A percentile compares a stretch with the other conserved stretches of the same genome.
Evolutionary conservation across 1,284 basidiomycete genomes (phyloP).

Genomic region (Cryptococcus sp.): DNA sequence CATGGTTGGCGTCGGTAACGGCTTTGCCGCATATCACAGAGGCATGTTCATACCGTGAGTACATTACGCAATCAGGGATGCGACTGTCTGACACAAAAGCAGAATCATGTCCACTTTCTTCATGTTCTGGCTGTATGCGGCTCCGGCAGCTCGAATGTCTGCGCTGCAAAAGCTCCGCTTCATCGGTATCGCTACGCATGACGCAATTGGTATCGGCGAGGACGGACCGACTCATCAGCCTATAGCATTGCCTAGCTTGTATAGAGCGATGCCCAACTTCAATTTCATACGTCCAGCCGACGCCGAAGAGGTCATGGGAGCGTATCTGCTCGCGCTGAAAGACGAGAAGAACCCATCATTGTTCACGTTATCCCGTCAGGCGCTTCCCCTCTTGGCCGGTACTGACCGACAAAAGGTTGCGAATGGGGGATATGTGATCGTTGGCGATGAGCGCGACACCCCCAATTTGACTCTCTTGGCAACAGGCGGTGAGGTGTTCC

Average conservation of each 20-base stretch:
- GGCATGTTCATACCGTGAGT: conserved; percentile 40
- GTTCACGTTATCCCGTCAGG: conserved; percentile 38
- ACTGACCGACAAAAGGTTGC: conserved; percentile 33
- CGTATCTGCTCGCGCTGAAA: conserved; percentile 36
- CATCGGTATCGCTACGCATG: conserved; percentile 48
- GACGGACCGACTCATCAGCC: conserved; percentile 50
- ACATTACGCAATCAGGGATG: background rate
- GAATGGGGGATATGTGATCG: conserved; percentile 39
- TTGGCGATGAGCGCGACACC: conserved; percentile 22
- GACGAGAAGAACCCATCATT: conserved; percentile 31
- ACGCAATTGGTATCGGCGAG: conserved; percentile 49
- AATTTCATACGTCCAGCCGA: conserved; percentile 48
- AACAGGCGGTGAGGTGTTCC: conserved; percentile 44
- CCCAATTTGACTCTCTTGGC: conserved; percentile 43
- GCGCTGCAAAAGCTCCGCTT: conserved; percentile 45
- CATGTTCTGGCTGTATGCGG: conserved; percentile 52
- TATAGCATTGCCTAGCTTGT: conserved; percentile 41
- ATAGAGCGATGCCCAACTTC: conserved; percentile 44
- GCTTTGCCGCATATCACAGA: conserved; percentile 45
- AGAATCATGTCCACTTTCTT: conserved; percentile 67
- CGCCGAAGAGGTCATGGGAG: conserved; percentile 45
- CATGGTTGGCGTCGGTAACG: conserved; percentile 45
- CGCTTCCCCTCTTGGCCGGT: conserved; percentile 38
- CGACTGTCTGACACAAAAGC: conserved; percentile 18
- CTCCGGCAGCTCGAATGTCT: conserved; percentile 46